A percentile compares a stretch with the other conserved stretches of the same genome.
Evolutionary conservation across 371 early-diverging fungal genomes (phyloP).

Genomic region (Mucor ambiguus): DNA sequence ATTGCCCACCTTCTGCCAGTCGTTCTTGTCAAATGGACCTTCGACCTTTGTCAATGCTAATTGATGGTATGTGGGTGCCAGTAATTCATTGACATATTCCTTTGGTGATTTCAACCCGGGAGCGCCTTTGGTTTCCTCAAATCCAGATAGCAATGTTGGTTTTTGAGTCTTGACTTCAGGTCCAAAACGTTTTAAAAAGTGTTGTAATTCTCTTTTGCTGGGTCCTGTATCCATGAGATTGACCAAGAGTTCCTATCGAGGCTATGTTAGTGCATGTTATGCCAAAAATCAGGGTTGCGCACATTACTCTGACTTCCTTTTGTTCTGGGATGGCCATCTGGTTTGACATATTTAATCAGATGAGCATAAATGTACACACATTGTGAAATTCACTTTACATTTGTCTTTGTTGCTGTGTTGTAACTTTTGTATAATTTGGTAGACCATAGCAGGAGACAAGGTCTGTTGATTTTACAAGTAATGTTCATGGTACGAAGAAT

Average conservation of each 20-base stretch:
- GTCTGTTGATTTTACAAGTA: neutral
- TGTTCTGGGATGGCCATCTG: constrained; percentile 11
- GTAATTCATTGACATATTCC: constrained; percentile 53
- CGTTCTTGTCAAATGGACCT: constrained; percentile 53
- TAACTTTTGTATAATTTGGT: neutral
- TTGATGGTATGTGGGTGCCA: constrained; percentile 51
- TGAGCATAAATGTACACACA: neutral
- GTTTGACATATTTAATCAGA: neutral
- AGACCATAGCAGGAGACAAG: neutral
- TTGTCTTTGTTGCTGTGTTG: neutral
- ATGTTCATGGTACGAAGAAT: neutral
- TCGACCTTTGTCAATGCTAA: constrained; percentile 66
- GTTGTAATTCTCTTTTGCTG: constrained; percentile 76
- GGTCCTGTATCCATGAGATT: constrained; percentile 64
- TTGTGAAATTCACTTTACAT: neutral
- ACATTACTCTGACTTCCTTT: constrained; percentile 32
- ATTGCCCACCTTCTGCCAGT: constrained; percentile 55
- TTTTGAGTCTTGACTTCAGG: constrained; percentile 27
- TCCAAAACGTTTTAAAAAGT: constrained; percentile 70
- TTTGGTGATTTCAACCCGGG: constrained; percentile 32
- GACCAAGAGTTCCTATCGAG: constrained; percentile 21
- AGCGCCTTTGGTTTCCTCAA: constrained; percentile 13
- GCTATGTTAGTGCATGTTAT: neutral
- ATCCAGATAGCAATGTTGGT: constrained; percentile 14
- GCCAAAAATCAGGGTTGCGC: no score